Percentiles rank a stretch among this genome's conserved stretches.
Conservation (phyloP, 352 stramenopile genomes). For the Globisporangium parvum region DNA sequence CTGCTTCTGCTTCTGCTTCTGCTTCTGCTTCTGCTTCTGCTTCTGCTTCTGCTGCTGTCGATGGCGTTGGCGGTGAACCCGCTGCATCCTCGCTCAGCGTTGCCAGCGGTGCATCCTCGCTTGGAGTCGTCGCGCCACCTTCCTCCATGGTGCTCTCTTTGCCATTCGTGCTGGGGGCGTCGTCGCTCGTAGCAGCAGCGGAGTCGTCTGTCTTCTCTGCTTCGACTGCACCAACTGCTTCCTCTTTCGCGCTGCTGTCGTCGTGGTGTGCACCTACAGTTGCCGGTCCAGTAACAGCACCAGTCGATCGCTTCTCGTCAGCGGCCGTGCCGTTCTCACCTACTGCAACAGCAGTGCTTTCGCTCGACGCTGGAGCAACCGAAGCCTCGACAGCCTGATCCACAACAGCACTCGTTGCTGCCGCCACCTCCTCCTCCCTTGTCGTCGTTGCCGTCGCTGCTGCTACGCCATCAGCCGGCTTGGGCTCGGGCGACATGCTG, state of each 20-base stretch:
- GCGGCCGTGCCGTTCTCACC: background rate
- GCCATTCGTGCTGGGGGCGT: too few species aligned
- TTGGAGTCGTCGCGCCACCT: too few species aligned
- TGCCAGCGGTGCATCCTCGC: too few species aligned
- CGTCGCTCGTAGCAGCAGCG: background rate
- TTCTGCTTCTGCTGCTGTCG: too few species aligned
- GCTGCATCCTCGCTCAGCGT: background rate
- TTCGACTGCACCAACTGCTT: background rate
- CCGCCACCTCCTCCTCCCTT: background rate
- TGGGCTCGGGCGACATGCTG: background rate
- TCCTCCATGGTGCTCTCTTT: too few species aligned
- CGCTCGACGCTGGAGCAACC: background rate
- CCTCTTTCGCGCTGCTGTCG: background rate
- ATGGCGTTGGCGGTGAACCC: background rate
- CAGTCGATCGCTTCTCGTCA: background rate
- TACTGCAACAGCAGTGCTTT: background rate
- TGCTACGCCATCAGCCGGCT: too few species aligned
- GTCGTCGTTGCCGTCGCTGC: background rate
- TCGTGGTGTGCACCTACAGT: background rate
- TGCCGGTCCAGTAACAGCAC: background rate
- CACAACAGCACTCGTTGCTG: background rate
- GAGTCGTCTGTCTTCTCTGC: too few species aligned
- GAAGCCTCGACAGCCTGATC: too few species aligned
- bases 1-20: background rate
- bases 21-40: background rate